Evolutionary conservation across 805 yeast species (phyloP), one percentile per base, ranked within the genome.

Genomic region (Limtongia smithiae): DNA sequence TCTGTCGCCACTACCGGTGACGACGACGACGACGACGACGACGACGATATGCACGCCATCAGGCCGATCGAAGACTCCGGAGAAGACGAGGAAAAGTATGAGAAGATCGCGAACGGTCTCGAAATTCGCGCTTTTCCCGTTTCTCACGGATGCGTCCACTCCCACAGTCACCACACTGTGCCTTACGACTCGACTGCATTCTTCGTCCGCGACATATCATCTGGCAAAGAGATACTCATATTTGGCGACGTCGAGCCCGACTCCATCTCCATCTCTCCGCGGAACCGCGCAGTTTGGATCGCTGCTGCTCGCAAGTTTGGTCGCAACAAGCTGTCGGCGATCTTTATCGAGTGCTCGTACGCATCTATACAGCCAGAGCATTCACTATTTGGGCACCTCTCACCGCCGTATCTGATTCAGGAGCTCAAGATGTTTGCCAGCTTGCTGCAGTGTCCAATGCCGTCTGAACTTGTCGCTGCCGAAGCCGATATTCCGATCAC

Each of bases 211-310:
- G 71, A 75, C 38, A 59, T 41, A 3, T 24, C 30, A 0, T 57
- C 72, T 0, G 59, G 66, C 11, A 56, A 70, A 7, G 68, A 71
- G 20, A 41, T 88, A 2, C 64, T 88, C 7, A 65, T 84, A 2
- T 87, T 88, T 73, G 97, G 97, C 1, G 97, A 89, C 63, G 78
- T 86, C 31, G 96, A 89, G 62, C 75, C 83, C 41, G 95, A 86
- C 62, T 34, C 60, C 4, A 63, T 71, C 1, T 77, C 85, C 8
- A 58, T 65, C 6, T 50, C 64, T 24, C 58, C 69, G 22, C 60
- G 63, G 28, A 75, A 78, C 37, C 44, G 51, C 7, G 44, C 51
- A 1, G 74, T 86, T 2, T 87, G 96, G 96, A 44, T 63, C 2
- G 57, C 65, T 17, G 69, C 85, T 2, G 77, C 83, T 0, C 72